These are phyloP conservation scores for Paraconiothyrium sp. DNA, from an alignment of 2,329 filamentous ascomycete genomes.

Conservation along the genomic window DNA sequence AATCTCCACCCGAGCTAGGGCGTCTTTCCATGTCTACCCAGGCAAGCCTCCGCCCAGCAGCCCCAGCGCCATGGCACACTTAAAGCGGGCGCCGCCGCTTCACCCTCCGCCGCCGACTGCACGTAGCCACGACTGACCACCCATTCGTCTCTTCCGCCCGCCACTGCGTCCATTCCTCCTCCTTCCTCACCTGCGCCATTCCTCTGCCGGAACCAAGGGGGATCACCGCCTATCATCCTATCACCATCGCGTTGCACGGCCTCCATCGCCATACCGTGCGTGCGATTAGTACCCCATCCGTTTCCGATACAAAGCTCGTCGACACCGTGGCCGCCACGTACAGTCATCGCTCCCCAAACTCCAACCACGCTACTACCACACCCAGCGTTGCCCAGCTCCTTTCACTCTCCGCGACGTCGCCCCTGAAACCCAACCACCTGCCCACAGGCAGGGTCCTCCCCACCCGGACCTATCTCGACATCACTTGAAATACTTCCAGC, in stretches of 20 bases:
- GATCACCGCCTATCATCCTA: conserved; percentile 31
- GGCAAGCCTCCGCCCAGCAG: conserved; percentile 39
- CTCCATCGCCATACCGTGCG: conserved; percentile 23
- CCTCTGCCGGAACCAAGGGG: conserved; percentile 28
- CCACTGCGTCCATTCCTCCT: conserved; percentile 15
- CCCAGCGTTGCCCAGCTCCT: conserved; percentile 7
- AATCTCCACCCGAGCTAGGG: conserved; percentile 36
- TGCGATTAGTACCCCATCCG: neutral
- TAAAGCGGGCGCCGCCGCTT: conserved; percentile 27
- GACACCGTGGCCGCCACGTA: conserved; percentile 33
- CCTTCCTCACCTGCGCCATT: conserved; percentile 14
- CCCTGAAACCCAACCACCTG: conserved; percentile 27
- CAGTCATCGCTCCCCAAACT: conserved; percentile 32
- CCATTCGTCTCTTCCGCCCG: conserved; percentile 18
- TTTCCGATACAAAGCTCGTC: conserved; percentile 8
- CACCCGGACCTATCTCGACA: conserved; percentile 35
- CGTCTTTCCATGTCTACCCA: conserved; percentile 30
- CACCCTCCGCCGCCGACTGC: conserved; percentile 16
- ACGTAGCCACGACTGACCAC: conserved; percentile 38
- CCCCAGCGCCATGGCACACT: conserved; percentile 38
- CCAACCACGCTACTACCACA: conserved; percentile 29
- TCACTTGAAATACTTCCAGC: conserved; percentile 32
- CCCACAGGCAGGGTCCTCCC: conserved; percentile 33
- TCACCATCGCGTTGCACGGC: conserved; percentile 33
- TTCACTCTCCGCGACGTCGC: conserved; percentile 36